A percentile compares a stretch with the other conserved stretches of the same genome.
Evolutionary conservation across 140 eudicot species (phyloP).

Genomic region (Stevia rebaudiana): DNA sequence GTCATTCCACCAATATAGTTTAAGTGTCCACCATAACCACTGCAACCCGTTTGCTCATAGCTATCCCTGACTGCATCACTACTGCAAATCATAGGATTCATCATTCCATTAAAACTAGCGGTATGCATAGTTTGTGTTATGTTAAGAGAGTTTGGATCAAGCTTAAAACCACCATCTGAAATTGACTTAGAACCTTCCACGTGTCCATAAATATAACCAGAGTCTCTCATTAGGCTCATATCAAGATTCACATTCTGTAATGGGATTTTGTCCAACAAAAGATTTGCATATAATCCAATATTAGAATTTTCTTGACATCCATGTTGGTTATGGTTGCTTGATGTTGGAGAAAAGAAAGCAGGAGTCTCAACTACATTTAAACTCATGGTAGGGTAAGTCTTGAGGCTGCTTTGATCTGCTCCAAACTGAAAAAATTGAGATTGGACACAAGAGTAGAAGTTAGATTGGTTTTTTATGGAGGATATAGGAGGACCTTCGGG

Average conservation of each 20-base stretch:
- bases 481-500: not conserved
- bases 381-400: conserved; percentile 1
- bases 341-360: not conserved
- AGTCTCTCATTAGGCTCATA: not conserved
- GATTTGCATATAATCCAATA: conserved; percentile 7
- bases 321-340: conserved; percentile 18
- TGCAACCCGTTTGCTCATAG: not conserved
- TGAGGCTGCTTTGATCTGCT: not conserved
- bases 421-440: not conserved
- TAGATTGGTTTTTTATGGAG: not conserved
- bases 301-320: not conserved
- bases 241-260: not conserved
- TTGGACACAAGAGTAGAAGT: not conserved
- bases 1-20: not conserved
- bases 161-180: not conserved
- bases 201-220: not conserved
- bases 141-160: not conserved
- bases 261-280: conserved; percentile 8
- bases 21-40: not conserved
- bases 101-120: not conserved
- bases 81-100: not conserved
- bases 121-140: not conserved
- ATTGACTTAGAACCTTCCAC: not conserved
- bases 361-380: not conserved
- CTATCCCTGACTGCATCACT: not conserved